Percentiles rank a stretch among this genome's conserved stretches.
phyloP scores from a whole-genome alignment of 495 filamentous ascomycete genomes.

The Xylaria curta region DNA sequence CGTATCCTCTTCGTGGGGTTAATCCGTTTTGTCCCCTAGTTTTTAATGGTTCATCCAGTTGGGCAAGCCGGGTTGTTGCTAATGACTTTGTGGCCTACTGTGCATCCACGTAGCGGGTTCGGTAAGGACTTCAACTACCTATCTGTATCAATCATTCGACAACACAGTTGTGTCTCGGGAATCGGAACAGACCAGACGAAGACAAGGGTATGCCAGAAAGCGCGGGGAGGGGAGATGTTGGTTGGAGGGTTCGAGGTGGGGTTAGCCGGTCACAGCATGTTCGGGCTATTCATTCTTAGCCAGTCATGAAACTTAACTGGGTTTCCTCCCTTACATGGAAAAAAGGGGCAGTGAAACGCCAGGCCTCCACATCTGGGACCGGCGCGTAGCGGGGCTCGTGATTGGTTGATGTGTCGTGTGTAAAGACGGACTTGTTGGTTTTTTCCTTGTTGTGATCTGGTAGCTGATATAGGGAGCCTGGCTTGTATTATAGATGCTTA shows the following conservation, averaged over 20 bases:
- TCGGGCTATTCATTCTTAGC: background rate
- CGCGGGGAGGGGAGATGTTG: conserved; percentile 11
- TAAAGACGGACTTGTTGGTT: background rate
- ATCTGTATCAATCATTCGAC: background rate
- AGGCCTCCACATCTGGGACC: background rate
- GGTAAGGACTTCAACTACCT: background rate
- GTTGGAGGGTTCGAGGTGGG: conserved; percentile 8
- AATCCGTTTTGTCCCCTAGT: background rate
- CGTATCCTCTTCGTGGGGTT: background rate
- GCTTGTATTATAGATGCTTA: background rate
- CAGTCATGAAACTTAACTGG: conserved; percentile 3
- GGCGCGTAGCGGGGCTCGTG: background rate
- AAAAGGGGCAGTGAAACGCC: conserved; percentile 17
- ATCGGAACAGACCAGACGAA: background rate
- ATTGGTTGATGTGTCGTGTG: conserved; percentile 2
- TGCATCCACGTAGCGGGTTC: background rate
- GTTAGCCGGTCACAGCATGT: conserved; percentile 12
- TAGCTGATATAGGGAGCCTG: background rate
- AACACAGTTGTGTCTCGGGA: background rate
- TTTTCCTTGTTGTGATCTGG: background rate
- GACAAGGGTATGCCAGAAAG: background rate
- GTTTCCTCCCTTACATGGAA: background rate
- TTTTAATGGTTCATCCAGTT: background rate
- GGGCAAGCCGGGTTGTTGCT: background rate
- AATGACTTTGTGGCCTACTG: background rate